A percentile compares a stretch with the other conserved stretches of the same genome.
phyloP scores from a whole-genome alignment of 495 filamentous ascomycete genomes.

The Talaromyces stipitatus region DNA sequence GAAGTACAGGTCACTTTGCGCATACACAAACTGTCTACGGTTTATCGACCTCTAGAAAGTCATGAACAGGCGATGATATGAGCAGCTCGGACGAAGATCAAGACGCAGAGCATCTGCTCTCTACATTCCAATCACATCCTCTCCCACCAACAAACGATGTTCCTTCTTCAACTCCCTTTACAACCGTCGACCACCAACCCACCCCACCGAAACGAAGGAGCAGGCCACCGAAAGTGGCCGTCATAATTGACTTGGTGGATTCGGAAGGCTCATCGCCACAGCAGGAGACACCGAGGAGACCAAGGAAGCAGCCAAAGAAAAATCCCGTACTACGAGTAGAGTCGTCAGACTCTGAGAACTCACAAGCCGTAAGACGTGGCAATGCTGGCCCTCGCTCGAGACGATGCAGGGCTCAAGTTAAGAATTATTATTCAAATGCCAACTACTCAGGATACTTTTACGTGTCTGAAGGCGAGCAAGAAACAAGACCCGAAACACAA shows the following conservation, averaged over 20 bases:
- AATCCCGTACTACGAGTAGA: not conserved
- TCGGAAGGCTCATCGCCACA: not conserved
- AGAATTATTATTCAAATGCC: conserved; percentile 18
- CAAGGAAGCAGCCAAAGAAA: not conserved
- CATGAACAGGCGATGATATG: not conserved
- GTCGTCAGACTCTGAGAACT: not conserved
- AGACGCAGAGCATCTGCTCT: conserved; percentile 5
- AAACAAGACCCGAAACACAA: not conserved
- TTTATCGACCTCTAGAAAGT: not conserved
- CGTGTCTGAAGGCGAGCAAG: conserved; percentile 4
- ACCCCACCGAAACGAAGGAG: not conserved
- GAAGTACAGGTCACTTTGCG: not conserved
- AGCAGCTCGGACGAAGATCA: not conserved
- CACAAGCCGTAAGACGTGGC: not conserved
- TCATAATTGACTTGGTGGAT: not conserved
- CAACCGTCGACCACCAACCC: not conserved
- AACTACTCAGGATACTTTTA: conserved; percentile 7
- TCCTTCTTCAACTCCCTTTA: not conserved
- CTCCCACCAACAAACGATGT: not conserved
- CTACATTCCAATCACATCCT: not conserved
- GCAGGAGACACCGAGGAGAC: not conserved
- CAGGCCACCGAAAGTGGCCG: not conserved
- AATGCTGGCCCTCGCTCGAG: conserved; percentile 15
- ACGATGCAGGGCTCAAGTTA: conserved; percentile 14
- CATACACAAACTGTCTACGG: not conserved